Evolutionary conservation across 148 eudicot species (phyloP), one percentile per base, ranked within the genome.

Genomic region (Silene latifolia): DNA sequence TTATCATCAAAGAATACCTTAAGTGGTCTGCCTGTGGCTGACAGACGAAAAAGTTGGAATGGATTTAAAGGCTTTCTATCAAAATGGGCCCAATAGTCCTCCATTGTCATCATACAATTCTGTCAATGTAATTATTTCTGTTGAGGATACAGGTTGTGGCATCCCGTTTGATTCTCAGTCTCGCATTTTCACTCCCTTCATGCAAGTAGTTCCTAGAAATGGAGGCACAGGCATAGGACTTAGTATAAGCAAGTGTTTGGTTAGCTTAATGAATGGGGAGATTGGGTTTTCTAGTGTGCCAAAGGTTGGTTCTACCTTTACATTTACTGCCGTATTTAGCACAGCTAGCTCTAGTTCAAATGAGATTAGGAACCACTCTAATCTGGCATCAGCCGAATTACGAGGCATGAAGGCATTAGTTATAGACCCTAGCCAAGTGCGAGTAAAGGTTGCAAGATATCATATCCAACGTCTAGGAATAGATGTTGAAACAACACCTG

Each of bases 171-270:
- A 91, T 62, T 89, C 93, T 35, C 98, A 94, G 77, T 67, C 88
- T 58, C 90, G 87, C 19, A 80, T 94, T 20, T 94, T 94, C 74
- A 94, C 93, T 20, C 98, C 98, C 53, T 94, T 94, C 86, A 90
- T 94, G 98, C 98, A 94, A 72, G 98, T 90, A 46, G 89, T 92
- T 35, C 92, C 97, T 17, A 86, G 82, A 57, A 90, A 86, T 60
- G 98, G 98, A 32, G 98, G 98, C 53, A 94, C 98, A 1, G 98
- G 98, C 54, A 94, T 94, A 65, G 98, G 98, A 35, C 81, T 94
- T 24, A 94, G 98, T 87, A 94, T 94, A 74, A 91, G 98, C 89
- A 94, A 94, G 83, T 92, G 92, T 75, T 84, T 94, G 82, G 98
- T 92, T 71, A 85, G 88, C 19, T 85, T 91, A 18, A 94, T 94